Conservation (phyloP, 768 basidiomycete genomes). For the Russula brevipes region DNA sequence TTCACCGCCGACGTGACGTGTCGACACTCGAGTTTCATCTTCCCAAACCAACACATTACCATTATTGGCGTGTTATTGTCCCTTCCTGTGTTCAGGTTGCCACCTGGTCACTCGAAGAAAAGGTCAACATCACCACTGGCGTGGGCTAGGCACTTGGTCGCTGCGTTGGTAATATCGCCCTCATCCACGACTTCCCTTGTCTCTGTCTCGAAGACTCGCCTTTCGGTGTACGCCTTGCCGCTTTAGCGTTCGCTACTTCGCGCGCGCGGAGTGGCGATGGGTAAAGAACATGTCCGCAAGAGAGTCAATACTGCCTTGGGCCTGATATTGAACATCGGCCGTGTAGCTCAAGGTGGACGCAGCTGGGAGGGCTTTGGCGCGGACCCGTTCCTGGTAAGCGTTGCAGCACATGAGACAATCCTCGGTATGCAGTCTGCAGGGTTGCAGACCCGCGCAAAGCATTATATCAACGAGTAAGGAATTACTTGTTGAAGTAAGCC, state of each 20-base stretch:
- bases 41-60: neutral
- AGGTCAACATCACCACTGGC: conserved; percentile 25
- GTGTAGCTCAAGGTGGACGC: conserved; percentile 72
- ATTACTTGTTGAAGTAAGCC: conserved; percentile 36
- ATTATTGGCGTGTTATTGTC: neutral
- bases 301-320: conserved; percentile 76
- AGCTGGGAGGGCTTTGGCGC: conserved; percentile 97
- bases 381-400: conserved; percentile 81
- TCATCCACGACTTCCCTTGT: conserved; percentile 54
- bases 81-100: conserved; percentile 3
- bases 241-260: conserved; percentile 76
- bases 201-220: conserved; percentile 75
- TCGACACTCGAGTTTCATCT: neutral
- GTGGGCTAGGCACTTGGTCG: conserved; percentile 54
- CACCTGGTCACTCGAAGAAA: conserved; percentile 22
- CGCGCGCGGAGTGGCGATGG: conserved; percentile 73
- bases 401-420: conserved; percentile 72
- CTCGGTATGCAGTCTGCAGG: conserved; percentile 76
- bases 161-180: conserved; percentile 64
- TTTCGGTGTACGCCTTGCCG: conserved; percentile 69
- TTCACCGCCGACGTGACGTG: neutral
- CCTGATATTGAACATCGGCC: conserved; percentile 85
- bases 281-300: conserved; percentile 77
- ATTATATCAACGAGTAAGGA: conserved; percentile 67
- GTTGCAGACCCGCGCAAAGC: conserved; percentile 84